These are phyloP conservation scores for Lactarius pseudohatsudake DNA, from an alignment of 768 basidiomycete species.

Conservation along the genomic window DNA sequence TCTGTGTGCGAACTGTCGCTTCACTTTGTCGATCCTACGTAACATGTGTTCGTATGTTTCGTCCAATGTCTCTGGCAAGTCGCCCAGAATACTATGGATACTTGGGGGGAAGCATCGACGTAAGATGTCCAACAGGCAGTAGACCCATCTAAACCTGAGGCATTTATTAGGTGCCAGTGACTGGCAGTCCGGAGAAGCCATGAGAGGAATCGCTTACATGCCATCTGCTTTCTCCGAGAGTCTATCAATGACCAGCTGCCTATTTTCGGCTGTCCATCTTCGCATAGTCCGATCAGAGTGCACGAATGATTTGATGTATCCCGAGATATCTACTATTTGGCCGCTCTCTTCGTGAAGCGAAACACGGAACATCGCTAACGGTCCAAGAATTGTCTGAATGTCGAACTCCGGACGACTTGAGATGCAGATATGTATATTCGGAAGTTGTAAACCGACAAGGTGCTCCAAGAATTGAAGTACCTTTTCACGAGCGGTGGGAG, in stretches of 20 bases:
- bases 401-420: constrained; percentile 9
- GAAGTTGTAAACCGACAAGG: neutral
- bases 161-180: neutral
- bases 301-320: neutral
- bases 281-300: neutral
- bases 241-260: neutral
- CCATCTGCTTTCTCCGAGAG: constrained; percentile 5
- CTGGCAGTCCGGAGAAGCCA: neutral
- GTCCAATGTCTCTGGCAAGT: constrained; percentile 6
- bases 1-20: constrained; percentile 1
- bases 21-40: neutral
- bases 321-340: neutral
- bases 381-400: neutral
- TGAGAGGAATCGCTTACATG: neutral
- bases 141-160: constrained; percentile 5
- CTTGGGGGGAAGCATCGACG: neutral
- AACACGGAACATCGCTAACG: neutral
- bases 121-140: constrained; percentile 2
- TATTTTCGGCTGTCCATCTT: neutral
- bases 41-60: constrained; percentile 2
- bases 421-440: constrained; percentile 12
- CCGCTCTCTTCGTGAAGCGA: constrained; percentile 2
- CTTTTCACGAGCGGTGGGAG: neutral
- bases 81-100: neutral
- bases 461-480: neutral